phyloP scores from a whole-genome alignment of 2,329 filamentous ascomycete species.

The Neofusicoccum kwambonambiense region DNA sequence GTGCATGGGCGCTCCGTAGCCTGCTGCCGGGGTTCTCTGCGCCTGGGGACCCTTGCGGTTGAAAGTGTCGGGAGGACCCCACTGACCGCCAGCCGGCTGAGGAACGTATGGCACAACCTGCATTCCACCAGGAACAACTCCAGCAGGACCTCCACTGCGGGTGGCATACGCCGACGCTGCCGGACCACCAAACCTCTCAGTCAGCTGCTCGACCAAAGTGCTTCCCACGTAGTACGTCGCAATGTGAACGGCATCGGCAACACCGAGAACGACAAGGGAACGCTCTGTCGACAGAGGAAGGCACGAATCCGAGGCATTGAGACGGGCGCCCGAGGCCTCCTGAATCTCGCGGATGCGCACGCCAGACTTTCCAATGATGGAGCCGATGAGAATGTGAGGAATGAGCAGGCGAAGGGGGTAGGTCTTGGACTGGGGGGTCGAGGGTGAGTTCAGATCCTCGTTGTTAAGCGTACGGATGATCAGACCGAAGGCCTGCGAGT shows the following conservation, averaged over 20 bases:
- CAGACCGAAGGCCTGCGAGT: slow-evolving; percentile 79
- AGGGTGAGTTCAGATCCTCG: slow-evolving; percentile 83
- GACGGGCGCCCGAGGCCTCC: slow-evolving; percentile 90
- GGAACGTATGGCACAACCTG: slow-evolving; percentile 98
- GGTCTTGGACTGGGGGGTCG: slow-evolving; percentile 91
- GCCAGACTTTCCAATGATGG: slow-evolving; percentile 96
- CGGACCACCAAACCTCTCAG: slow-evolving; percentile 92
- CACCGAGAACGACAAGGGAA: slow-evolving; percentile 95
- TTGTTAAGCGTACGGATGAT: slow-evolving; percentile 99
- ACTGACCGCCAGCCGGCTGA: slow-evolving; percentile 88
- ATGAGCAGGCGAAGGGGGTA: slow-evolving; percentile 94
- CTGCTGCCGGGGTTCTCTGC: slow-evolving; percentile 69
- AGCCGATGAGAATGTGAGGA: slow-evolving; percentile 95
- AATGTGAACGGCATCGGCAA: slow-evolving; percentile 97
- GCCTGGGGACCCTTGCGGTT: slow-evolving; percentile 53
- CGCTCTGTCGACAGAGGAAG: slow-evolving; percentile 93
- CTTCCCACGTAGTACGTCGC: slow-evolving; percentile 98
- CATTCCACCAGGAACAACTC: slow-evolving; percentile 94
- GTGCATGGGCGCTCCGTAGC: slow-evolving; percentile 70
- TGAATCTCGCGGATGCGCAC: slow-evolving; percentile 97
- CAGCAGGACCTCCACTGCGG: slow-evolving; percentile 86
- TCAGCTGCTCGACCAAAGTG: slow-evolving; percentile 95
- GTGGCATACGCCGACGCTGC: slow-evolving; percentile 98
- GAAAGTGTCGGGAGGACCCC: slow-evolving; percentile 77
- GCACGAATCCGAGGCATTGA: slow-evolving; percentile 95